Evolutionary conservation across 2,329 filamentous ascomycete species (phyloP), one percentile per base, ranked within the genome.

Genomic region (Pezicula radicicola): DNA sequence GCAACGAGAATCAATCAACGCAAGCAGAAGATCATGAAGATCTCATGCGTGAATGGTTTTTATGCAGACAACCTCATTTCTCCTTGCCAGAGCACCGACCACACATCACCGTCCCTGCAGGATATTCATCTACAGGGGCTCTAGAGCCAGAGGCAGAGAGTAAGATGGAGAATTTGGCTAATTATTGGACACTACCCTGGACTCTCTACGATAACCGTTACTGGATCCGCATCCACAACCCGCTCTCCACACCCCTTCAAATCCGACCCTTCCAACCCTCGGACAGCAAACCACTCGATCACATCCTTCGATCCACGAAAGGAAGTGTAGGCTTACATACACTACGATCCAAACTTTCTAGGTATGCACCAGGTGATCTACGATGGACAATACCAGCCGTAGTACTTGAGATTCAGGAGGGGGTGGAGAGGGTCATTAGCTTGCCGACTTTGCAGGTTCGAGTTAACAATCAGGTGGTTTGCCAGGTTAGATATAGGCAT

Each of bases 171-270:
- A 49, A 15, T 8, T 27, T 5, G 36, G 41, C 5, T 57, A 59
- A 55, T 51, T 56, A 37, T 7, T n/a, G 39, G 37, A 47, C 18
- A 3, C 13, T 45, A 15, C 45, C 59, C 3, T 69, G 65, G 64
- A 47, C 43, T 4, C 56, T 49, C 4, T 87, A 76, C 70, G 84
- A 87, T 64, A 79, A 81, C 0, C 79, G 84, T 2, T 87, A 77
- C 66, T 87, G 84, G 84, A 66, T 85, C 15, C 72, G 75, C 15
- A 50, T 83, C 13, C 37, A 52, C 44, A 63, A 60, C 43, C 42
- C 21, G 9, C 36, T 48, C 9, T 15, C 21, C 19, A 5, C 4
- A 6, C 44, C 48, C 4, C 16, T 64, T 9, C 28, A 18, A 1
- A 10, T 68, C 10, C 53, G 62, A 37, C 58, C 56, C 2, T 55